Percentiles rank a stretch among this genome's conserved stretches.
These are phyloP conservation scores for Lactuca saligna DNA, from an alignment of 129 eudicot species.

Conservation along the genomic window DNA sequence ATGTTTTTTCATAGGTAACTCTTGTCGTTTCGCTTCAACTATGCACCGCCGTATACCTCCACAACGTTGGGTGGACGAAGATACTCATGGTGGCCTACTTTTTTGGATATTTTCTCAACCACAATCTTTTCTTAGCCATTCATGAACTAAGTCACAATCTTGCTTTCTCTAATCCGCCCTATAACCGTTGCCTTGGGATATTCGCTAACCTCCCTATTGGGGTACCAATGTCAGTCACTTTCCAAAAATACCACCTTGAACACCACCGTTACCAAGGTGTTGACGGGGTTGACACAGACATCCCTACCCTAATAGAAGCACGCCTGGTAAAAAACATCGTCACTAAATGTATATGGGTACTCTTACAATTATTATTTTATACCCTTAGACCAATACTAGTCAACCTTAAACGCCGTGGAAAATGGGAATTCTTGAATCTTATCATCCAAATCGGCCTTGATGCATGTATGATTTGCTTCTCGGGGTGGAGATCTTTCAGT, in stretches of 20 bases:
- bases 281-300: slow-evolving; percentile 74
- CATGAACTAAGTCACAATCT: slow-evolving; percentile 89
- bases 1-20: slow-evolving; percentile 42
- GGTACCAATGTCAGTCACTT: slow-evolving; percentile 82
- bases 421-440: slow-evolving; percentile 74
- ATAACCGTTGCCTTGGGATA: slow-evolving; percentile 82
- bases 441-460: slow-evolving; percentile 58
- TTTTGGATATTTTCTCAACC: slow-evolving; percentile 83
- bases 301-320: slow-evolving; percentile 68
- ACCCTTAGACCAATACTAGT: slow-evolving; percentile 71
- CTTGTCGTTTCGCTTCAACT: slow-evolving; percentile 64
- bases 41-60: slow-evolving; percentile 61
- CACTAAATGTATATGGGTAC: slow-evolving; percentile 68
- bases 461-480: slow-evolving; percentile 50
- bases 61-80: slow-evolving; percentile 52
- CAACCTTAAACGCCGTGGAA: slow-evolving; percentile 78
- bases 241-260: slow-evolving; percentile 85
- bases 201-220: slow-evolving; percentile 89
- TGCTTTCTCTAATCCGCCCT: slow-evolving; percentile 72
- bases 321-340: slow-evolving; percentile 41
- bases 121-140: slow-evolving; percentile 87
- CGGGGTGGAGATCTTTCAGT: slow-evolving; percentile 67
- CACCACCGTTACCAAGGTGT: slow-evolving; percentile 84
- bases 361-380: slow-evolving; percentile 70
- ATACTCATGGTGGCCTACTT: slow-evolving; percentile 66